Conservation (phyloP, 257 asterid genomes). For the Solanum chmielewskii region DNA sequence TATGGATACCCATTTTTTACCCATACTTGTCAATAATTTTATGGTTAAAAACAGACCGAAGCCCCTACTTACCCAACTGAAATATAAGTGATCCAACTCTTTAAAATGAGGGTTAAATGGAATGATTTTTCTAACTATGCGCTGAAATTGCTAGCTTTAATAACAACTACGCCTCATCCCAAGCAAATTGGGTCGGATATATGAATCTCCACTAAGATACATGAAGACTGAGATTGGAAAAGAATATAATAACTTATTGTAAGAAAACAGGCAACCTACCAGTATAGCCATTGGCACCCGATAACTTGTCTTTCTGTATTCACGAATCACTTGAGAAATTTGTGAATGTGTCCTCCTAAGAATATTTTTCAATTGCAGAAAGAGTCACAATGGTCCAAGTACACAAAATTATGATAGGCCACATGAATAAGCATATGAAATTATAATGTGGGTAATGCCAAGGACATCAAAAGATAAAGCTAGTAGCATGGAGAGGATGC, state of each 20-base stretch:
- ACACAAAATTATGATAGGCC: neutral
- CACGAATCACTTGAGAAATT: slow-evolving; percentile 78
- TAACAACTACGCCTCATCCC: too few species aligned
- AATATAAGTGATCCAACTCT: neutral
- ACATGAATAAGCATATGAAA: neutral
- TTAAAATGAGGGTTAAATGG: neutral
- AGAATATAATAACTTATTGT: neutral
- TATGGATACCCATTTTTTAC: neutral
- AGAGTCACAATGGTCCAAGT: neutral
- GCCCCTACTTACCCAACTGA: neutral
- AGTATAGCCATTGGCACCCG: slow-evolving; percentile 82
- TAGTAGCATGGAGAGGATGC: neutral
- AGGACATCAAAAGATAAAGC: neutral
- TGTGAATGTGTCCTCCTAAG: slow-evolving; percentile 91
- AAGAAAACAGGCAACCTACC: slow-evolving; percentile 34
- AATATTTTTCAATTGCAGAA: neutral
- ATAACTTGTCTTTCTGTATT: slow-evolving; percentile 75
- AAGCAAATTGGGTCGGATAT: too few species aligned
- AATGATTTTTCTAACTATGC: too few species aligned
- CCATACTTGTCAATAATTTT: neutral
- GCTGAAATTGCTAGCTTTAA: too few species aligned
- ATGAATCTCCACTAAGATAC: too few species aligned
- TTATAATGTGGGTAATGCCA: neutral
- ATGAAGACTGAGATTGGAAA: neutral
- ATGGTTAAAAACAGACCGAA: neutral